Percentiles rank a stretch among this genome's conserved stretches.
Conservation (phyloP, 2,329 filamentous ascomycete species). For the Arthrobotrys pseudoclavata region DNA sequence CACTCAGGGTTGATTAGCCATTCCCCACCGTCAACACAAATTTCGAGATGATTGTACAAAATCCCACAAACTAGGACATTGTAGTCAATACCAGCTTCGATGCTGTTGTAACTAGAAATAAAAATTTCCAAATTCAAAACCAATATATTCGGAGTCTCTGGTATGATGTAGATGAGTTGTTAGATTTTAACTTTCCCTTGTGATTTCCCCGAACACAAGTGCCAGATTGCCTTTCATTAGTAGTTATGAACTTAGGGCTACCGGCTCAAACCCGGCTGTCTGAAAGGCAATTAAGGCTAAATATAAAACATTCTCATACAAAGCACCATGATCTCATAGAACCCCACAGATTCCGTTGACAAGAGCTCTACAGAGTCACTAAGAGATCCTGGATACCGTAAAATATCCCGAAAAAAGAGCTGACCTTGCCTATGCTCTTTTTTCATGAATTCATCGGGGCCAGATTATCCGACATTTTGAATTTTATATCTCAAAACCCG, state of each 20-base stretch:
- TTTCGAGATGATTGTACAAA: background rate
- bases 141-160: background rate
- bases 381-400: background rate
- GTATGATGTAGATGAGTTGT: conserved; percentile 15
- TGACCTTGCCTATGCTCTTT: background rate
- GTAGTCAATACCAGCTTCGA: background rate
- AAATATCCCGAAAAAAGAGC: conserved; percentile 6
- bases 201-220: conserved; percentile 9
- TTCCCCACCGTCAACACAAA: conserved; percentile 2
- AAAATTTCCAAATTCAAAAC: background rate
- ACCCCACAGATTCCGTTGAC: conserved; percentile 21
- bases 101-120: background rate
- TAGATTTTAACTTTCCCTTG: conserved; percentile 5
- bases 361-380: conserved; percentile 18
- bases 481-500: conserved; percentile 29
- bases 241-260: conserved; percentile 26
- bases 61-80: conserved; percentile 1
- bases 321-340: conserved; percentile 41
- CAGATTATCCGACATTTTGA: conserved; percentile 22
- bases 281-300: conserved; percentile 46
- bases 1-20: background rate
- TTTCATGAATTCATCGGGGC: background rate
- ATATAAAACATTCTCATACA: conserved; percentile 33
- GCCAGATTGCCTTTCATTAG: conserved; percentile 6
- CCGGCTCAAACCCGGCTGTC: conserved; percentile 48